These are phyloP conservation scores for Ophiocordyceps camponoti-leonardi DNA, from an alignment of 2,329 filamentous ascomycete species.

Conservation along the genomic window DNA sequence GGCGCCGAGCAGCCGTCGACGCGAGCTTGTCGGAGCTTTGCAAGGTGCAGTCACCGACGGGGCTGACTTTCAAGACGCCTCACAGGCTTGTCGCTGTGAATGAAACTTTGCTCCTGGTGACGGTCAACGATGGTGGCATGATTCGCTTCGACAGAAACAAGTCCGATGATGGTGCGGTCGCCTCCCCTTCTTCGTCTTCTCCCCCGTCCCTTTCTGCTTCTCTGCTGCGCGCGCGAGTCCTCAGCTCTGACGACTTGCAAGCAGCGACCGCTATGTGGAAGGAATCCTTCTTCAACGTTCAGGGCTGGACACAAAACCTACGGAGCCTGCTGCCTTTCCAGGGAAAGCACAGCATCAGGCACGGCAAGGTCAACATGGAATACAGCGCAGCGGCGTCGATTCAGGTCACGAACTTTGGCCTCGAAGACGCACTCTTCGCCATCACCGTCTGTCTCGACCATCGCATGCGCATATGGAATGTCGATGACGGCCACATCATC, in stretches of 20 bases:
- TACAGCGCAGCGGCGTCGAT: slow-evolving; percentile 49
- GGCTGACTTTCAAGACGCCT: slow-evolving; percentile 59
- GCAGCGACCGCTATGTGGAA: slow-evolving; percentile 34
- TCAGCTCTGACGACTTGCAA: slow-evolving; percentile 1
- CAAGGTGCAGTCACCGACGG: slow-evolving; percentile 56
- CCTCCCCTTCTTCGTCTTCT: not conserved
- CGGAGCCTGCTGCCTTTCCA: slow-evolving; percentile 51
- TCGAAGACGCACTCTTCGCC: slow-evolving; percentile 32
- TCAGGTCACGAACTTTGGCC: slow-evolving; percentile 32
- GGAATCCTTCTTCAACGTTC: slow-evolving; percentile 57
- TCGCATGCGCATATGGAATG: slow-evolving; percentile 75
- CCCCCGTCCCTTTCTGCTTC: not conserved
- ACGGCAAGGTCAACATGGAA: slow-evolving; percentile 49
- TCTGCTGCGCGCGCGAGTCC: not conserved
- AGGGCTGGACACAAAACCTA: slow-evolving; percentile 52
- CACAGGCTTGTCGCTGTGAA: slow-evolving; percentile 66
- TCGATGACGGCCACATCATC: slow-evolving; percentile 61
- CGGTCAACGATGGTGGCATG: slow-evolving; percentile 64
- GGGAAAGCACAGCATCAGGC: slow-evolving; percentile 43
- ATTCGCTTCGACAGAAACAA: slow-evolving; percentile 49
- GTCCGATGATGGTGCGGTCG: slow-evolving; percentile 25
- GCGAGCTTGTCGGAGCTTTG: slow-evolving; percentile 60
- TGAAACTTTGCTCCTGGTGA: slow-evolving; percentile 58
- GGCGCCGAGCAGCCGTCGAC: slow-evolving; percentile 50
- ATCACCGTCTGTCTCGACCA: slow-evolving; percentile 86